Evolutionary conservation across 345 rosid genomes (phyloP), one percentile per base, ranked within the genome.

Genomic region (Gynandropsis gynandra): DNA sequence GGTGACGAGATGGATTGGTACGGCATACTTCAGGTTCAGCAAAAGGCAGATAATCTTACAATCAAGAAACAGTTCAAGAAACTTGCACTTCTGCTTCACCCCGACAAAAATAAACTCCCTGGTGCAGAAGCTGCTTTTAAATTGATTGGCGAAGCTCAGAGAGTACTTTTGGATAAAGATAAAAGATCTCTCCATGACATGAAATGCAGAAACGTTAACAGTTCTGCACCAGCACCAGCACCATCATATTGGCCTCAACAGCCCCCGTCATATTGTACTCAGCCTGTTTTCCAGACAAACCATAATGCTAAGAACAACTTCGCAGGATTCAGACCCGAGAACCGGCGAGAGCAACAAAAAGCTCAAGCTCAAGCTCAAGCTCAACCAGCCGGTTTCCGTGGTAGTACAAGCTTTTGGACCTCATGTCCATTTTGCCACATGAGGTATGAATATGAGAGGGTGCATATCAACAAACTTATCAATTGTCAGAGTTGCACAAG

Each of bases 101-200:
- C 96, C 1, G 96, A 92, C 68, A 92, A 92, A 69, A 92, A 82
- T 66, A 76, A 77, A 60, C 76, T 87, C 57, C 82, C 96, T 38
- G 95, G 98, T 16, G 95, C 96, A 7, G 98, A 92, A 68, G 71
- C 84, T 58, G 98, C 98, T 35, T 92, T 87, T 64, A 87, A 92
- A 70, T 65, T 72, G 53, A 72, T 87, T 59, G 89, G 85, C 27
- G 93, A 92, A 67, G 98, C 98, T 49, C 88, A 85, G 48, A 78
- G 78, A 50, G 66, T 83, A 47, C 98, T 92, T 48, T 71, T 78
- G 66, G 90, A 87, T 64, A 68, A 61, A 44, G 71, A 59, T 39
- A 76, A 68, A 61, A 69, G 96, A 66, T 72, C 72, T 42, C 1
- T 67, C 49, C 80, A 79, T 75, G 96, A 92, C 59, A 51, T 62